Percentiles rank a stretch among this genome's conserved stretches.
Evolutionary conservation across 805 yeast species (phyloP).

Genomic region (Candida khao-thaluensis): DNA sequence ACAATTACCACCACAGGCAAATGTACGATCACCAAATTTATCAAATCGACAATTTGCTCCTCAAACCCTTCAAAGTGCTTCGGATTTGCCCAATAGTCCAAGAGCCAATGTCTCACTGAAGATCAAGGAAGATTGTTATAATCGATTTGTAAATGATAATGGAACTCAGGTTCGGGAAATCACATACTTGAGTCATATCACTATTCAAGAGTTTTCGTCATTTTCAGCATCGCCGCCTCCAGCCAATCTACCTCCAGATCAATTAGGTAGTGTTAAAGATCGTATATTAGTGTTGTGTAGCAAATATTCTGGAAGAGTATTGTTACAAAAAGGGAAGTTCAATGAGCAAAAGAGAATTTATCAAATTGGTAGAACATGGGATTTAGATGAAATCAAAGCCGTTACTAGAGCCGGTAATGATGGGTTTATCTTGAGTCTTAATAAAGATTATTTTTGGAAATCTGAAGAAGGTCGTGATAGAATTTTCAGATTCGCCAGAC

Average conservation of each 20-base stretch:
- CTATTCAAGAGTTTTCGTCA: constrained; percentile 70
- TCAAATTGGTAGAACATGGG: constrained; percentile 95
- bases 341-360: constrained; percentile 62
- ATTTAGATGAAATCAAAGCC: constrained; percentile 61
- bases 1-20: constrained; percentile 3
- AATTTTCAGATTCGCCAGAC: constrained; percentile 34
- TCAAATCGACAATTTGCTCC: constrained; percentile 12
- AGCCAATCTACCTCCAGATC: constrained; percentile 40
- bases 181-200: constrained; percentile 72
- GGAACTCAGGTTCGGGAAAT: constrained; percentile 26
- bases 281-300: constrained; percentile 62
- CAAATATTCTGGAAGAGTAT: constrained; percentile 63
- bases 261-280: constrained; percentile 46
- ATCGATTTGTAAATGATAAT: constrained; percentile 25
- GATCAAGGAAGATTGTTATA: constrained; percentile 28
- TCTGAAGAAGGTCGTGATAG: constrained; percentile 39
- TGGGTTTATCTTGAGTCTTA: constrained; percentile 60
- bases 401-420: constrained; percentile 54
- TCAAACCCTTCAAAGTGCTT: not conserved
- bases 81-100: not conserved
- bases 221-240: constrained; percentile 74
- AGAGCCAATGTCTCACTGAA: constrained; percentile 9
- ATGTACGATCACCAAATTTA: constrained; percentile 9
- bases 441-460: constrained; percentile 81
- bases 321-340: constrained; percentile 83